Percentiles rank a stretch among this genome's conserved stretches.
Evolutionary conservation across 805 yeast species (phyloP).

Genomic region (Nakazawaea sp.): DNA sequence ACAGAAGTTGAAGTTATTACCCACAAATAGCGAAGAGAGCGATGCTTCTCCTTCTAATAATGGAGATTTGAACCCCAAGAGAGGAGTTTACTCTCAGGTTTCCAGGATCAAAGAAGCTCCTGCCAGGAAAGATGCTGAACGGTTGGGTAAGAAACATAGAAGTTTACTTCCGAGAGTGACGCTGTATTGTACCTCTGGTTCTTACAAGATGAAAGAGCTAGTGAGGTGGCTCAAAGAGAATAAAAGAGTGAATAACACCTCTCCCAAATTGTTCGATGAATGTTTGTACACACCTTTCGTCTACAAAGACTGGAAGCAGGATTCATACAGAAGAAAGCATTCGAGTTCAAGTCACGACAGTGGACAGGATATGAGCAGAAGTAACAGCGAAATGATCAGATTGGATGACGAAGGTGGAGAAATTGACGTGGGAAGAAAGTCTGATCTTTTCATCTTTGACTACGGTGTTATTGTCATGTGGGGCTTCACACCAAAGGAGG

Average conservation of each 20-base stretch:
- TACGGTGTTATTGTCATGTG: conserved; percentile 97
- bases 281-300: conserved; percentile 90
- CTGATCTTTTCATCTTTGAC: conserved; percentile 84
- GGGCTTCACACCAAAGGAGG: conserved; percentile 89
- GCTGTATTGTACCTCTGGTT: conserved; percentile 92
- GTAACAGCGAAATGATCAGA: conserved; percentile 38
- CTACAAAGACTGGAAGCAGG: conserved; percentile 70
- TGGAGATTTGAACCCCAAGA: conserved; percentile 4
- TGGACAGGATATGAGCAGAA: conserved; percentile 8
- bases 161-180: conserved; percentile 88
- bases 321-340: conserved; percentile 11
- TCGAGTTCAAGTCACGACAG: conserved; percentile 6
- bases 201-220: conserved; percentile 83
- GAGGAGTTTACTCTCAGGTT: conserved; percentile 69
- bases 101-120: conserved; percentile 77
- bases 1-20: conserved; percentile 65
- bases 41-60: neutral
- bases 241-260: conserved; percentile 64
- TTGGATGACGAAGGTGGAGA: conserved; percentile 95
- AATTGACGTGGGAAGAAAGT: conserved; percentile 73
- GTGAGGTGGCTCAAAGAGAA: conserved; percentile 80
- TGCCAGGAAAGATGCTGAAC: conserved; percentile 91
- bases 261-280: conserved; percentile 88
- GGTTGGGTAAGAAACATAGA: conserved; percentile 80
- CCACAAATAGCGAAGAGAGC: conserved; percentile 10